Evolutionary conservation across 108 stramenopile species (phyloP), one percentile per base, ranked within the genome.

Genomic region (Cyclotella distinguenda): DNA sequence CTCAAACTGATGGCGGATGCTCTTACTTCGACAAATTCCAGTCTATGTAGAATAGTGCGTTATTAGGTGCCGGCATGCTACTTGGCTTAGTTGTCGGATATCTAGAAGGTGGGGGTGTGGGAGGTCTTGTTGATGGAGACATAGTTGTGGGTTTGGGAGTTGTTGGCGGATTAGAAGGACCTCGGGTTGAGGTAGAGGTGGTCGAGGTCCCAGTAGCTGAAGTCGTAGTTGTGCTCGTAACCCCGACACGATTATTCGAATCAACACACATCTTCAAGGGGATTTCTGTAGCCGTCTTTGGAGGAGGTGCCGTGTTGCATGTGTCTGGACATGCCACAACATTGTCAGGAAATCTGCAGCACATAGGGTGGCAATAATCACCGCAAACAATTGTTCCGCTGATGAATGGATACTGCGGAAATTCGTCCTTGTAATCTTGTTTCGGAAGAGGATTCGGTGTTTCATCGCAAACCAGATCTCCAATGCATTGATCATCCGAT

Each of bases 401-500:
- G 6, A 10, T 12, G 13, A 25, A 44, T 18, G 51, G 52, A 53
- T 54, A 53, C 19, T 2, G 16, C 2, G 64, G 64, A 11, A 66
- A 44, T 42, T 27, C 32, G 32, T 66, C 64, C 30, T 27, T 19
- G 16, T 56, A 56, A 4, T 56, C 55, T 56, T 12, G 16, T 3
- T 21, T 19, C 23, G 55, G 55, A 6, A 56, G 22, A 56, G 55
- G 18, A 22, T 36, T 39, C 23, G 66, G 53, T 11, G 60, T 62
- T 18, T 68, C 44, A 1, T 42, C 71, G 48, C 77, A 78, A 4
- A 78, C 57, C 57, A 77, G 43, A 28, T 72, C 80, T 4, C 62
- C 74, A 59, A 71, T 55, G 55, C 80, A 81, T 44, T 77, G 66
- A 56, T 81, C 76, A 58, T 81, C 77, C n/a, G 43, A 55, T 4